Evolutionary conservation across 1,284 basidiomycete genomes (phyloP).

Genomic region (Sporisorium scitamineum): DNA sequence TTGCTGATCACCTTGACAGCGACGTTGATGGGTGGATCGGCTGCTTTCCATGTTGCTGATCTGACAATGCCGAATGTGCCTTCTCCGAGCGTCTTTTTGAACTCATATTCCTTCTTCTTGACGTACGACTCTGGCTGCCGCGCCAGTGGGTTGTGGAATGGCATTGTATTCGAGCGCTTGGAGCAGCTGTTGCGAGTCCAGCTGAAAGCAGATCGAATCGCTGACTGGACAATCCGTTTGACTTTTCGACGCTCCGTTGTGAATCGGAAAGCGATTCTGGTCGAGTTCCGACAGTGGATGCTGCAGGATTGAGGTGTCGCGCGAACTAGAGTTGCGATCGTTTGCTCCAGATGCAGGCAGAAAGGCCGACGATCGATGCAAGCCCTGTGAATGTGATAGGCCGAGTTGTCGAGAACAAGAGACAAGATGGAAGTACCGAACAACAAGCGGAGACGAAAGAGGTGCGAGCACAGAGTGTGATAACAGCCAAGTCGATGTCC

Average conservation of each 20-base stretch:
- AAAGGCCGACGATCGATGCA: background rate
- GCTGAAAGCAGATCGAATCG: background rate
- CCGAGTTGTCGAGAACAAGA: background rate
- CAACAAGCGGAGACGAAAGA: no score
- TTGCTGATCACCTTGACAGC: slow-evolving; percentile 68
- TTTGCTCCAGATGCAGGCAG: background rate
- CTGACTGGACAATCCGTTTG: background rate
- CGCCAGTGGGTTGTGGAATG: slow-evolving; percentile 56
- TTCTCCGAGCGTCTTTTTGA: slow-evolving; percentile 66
- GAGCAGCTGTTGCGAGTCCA: background rate
- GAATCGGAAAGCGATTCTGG: background rate
- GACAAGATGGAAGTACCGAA: background rate
- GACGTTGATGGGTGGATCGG: slow-evolving; percentile 60
- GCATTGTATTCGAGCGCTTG: slow-evolving; percentile 21
- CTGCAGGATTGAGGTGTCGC: background rate
- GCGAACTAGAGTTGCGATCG: background rate
- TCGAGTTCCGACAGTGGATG: background rate
- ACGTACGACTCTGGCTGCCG: slow-evolving; percentile 59
- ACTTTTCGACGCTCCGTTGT: background rate
- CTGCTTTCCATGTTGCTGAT: slow-evolving; percentile 56
- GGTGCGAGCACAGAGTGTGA: no score
- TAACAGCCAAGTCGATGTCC: no score
- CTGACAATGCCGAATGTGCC: slow-evolving; percentile 67
- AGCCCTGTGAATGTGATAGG: background rate
- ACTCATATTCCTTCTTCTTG: slow-evolving; percentile 68